These are phyloP conservation scores for Teratosphaeria destructans DNA, from an alignment of 2,329 filamentous ascomycete genomes.

Conservation along the genomic window DNA sequence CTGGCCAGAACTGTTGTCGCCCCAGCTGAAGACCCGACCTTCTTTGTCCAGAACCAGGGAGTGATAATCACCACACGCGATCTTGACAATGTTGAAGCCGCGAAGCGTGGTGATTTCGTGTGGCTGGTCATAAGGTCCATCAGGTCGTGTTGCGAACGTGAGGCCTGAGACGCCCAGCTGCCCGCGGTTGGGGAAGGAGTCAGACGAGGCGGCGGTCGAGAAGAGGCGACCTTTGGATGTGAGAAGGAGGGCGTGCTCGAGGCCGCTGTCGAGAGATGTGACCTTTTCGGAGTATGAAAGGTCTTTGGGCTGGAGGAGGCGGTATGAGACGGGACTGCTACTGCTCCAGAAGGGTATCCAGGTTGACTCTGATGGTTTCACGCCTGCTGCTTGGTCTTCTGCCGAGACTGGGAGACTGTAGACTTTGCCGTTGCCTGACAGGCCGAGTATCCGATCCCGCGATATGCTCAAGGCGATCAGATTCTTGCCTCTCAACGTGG, in stretches of 20 bases:
- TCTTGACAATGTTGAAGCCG: constrained; percentile 59
- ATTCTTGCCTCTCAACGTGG: constrained; percentile 73
- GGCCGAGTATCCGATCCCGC: constrained; percentile 68
- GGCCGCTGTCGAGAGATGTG: constrained; percentile 61
- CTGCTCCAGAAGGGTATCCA: constrained; percentile 69
- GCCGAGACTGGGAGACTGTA: constrained; percentile 76
- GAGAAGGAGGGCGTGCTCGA: constrained; percentile 77
- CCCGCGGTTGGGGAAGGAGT: constrained; percentile 68
- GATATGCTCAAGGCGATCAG: constrained; percentile 68
- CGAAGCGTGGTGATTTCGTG: constrained; percentile 66
- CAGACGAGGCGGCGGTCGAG: constrained; percentile 70
- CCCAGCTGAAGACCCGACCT: constrained; percentile 75
- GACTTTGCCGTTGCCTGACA: constrained; percentile 63
- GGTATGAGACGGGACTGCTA: constrained; percentile 55
- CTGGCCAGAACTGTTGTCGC: constrained; percentile 86
- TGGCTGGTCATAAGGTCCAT: constrained; percentile 67
- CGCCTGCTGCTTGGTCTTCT: constrained; percentile 55
- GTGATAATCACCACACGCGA: constrained; percentile 80
- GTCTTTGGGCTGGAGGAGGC: constrained; percentile 54
- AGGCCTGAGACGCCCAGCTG: constrained; percentile 81
- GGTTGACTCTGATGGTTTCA: constrained; percentile 52
- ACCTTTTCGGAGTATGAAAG: constrained; percentile 63
- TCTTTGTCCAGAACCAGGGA: constrained; percentile 66
- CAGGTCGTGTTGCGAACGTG: constrained; percentile 65
- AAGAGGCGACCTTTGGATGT: constrained; percentile 81